phyloP scores from a whole-genome alignment of 805 yeast species.

The Suhomyces sp. region DNA sequence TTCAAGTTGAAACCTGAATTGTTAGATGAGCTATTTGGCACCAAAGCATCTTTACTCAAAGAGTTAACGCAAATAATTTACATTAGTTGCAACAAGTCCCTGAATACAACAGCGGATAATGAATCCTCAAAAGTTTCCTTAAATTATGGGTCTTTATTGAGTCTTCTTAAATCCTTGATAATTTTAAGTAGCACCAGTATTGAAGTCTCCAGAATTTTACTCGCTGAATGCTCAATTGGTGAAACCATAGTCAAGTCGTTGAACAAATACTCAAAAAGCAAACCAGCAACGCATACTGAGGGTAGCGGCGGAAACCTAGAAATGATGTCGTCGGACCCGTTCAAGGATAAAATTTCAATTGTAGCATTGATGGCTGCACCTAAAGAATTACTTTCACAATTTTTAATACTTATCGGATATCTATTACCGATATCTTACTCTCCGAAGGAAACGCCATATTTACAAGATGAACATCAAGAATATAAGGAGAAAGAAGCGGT shows the following conservation, averaged over 20 bases:
- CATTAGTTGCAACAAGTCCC: constrained; percentile 27
- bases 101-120: constrained; percentile 11
- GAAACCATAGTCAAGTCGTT: constrained; percentile 49
- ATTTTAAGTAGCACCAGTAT: constrained; percentile 44
- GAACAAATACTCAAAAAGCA: constrained; percentile 46
- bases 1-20: constrained; percentile 43
- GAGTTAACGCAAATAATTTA: constrained; percentile 24
- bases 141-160: constrained; percentile 39
- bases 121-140: constrained; percentile 22
- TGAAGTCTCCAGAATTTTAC: constrained; percentile 41
- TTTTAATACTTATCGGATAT: constrained; percentile 55
- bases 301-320: constrained; percentile 3
- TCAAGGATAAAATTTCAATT: constrained; percentile 40
- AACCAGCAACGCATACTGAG: constrained; percentile 2
- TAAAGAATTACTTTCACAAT: constrained; percentile 56
- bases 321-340: constrained; percentile 3
- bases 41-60: constrained; percentile 17
- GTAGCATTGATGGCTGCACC: constrained; percentile 77
- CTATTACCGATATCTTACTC: constrained; percentile 53
- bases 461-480: constrained; percentile 20
- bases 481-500: constrained; percentile 22
- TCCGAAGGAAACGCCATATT: constrained; percentile 29
- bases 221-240: constrained; percentile 51
- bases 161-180: constrained; percentile 45
- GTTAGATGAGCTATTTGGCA: constrained; percentile 44